phyloP scores from a whole-genome alignment of 495 filamentous ascomycete species.

The Terfezia boudieri region DNA sequence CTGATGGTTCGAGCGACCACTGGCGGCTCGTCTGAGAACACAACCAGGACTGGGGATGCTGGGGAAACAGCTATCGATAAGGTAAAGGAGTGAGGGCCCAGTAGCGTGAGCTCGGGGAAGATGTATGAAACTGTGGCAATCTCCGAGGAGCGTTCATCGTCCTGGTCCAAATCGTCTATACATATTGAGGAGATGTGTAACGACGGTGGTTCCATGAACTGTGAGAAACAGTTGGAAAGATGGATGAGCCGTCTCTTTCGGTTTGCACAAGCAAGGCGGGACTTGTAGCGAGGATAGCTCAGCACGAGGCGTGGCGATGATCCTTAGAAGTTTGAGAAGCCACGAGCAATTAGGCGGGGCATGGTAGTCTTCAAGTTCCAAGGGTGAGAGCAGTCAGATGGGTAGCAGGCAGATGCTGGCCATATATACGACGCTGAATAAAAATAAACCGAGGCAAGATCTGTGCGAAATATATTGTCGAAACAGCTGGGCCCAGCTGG shows the following conservation, averaged over 20 bases:
- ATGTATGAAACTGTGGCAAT: constrained; percentile 69
- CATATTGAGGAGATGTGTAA: neutral
- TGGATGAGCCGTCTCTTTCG: neutral
- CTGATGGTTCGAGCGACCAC: neutral
- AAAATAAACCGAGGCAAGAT: too few species aligned
- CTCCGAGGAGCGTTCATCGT: constrained; percentile 41
- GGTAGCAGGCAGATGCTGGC: too few species aligned
- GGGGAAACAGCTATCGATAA: constrained; percentile 57
- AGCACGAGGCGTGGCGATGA: neutral
- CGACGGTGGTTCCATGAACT: constrained; percentile 5
- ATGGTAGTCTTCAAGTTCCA: too few species aligned
- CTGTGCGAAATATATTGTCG: too few species aligned
- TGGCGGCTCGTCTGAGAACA: constrained; percentile 27
- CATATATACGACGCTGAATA: too few species aligned
- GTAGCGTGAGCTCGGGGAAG: constrained; percentile 58
- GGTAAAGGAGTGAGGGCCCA: constrained; percentile 36
- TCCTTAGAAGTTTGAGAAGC: neutral
- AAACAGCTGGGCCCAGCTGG: too few species aligned
- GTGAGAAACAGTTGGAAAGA: neutral
- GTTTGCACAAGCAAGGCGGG: neutral
- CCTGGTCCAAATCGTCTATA: neutral
- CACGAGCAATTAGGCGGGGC: too few species aligned
- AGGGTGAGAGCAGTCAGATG: too few species aligned
- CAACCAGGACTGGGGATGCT: constrained; percentile 39
- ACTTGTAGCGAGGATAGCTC: neutral